Percentiles rank a stretch among this genome's conserved stretches.
Conservation (phyloP, 2,329 filamentous ascomycete genomes). For the Coniochaeta ligniaria region DNA sequence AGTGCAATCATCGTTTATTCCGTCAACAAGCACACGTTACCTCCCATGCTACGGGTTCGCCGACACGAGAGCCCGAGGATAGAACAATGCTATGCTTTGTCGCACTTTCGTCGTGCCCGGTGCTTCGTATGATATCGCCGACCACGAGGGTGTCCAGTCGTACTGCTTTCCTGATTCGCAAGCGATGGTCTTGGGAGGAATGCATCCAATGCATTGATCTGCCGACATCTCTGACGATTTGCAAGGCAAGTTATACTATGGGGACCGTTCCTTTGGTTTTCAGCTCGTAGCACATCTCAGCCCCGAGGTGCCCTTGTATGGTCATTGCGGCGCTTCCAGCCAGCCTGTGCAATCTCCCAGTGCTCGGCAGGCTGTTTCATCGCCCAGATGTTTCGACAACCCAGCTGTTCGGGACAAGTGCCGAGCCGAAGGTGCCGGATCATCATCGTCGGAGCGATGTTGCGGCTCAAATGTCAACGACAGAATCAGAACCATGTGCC, state of each 20-base stretch:
- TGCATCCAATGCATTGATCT: no score
- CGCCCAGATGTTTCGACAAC: background rate
- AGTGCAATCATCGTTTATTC: background rate
- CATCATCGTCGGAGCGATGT: background rate
- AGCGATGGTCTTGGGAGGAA: no score
- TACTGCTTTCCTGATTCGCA: background rate
- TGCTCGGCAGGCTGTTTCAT: background rate
- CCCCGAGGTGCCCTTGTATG: background rate
- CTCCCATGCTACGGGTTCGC: background rate
- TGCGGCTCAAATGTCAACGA: background rate
- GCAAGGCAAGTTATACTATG: no score
- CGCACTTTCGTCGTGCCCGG: background rate
- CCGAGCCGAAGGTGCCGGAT: background rate
- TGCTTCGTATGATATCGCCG: background rate
- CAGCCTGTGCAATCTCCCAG: background rate
- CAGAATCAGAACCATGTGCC: background rate
- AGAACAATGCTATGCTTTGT: constrained; percentile 1
- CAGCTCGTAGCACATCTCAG: background rate
- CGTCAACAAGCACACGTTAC: background rate
- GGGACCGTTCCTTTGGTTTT: no score
- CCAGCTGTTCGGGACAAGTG: background rate
- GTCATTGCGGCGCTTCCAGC: background rate
- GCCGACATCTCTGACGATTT: no score
- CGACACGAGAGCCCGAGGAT: background rate
- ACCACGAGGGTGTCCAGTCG: background rate